A percentile compares a stretch with the other conserved stretches of the same genome.
phyloP scores from a whole-genome alignment of 2,329 filamentous ascomycete genomes.

The Botrytis porri region DNA sequence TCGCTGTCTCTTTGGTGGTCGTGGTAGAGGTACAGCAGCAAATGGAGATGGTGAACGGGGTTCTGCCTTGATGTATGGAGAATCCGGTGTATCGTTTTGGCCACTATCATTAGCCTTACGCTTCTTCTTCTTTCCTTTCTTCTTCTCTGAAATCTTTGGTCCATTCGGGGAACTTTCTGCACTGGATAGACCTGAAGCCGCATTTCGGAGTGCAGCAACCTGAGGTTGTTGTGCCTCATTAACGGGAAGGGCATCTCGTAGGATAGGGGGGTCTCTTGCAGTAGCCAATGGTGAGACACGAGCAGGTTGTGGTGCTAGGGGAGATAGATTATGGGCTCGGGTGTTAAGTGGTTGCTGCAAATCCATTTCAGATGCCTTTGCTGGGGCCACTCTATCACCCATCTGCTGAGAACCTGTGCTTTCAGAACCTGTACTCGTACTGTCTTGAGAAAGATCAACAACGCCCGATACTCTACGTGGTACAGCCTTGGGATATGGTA shows the following conservation, averaged over 20 bases:
- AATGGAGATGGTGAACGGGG: slow-evolving; percentile 62
- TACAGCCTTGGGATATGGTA: not conserved
- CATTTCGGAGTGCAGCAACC: slow-evolving; percentile 54
- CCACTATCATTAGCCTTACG: slow-evolving; percentile 44
- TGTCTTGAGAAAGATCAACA: slow-evolving; percentile 21
- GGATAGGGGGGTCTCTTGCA: slow-evolving; percentile 39
- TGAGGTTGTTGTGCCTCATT: slow-evolving; percentile 47
- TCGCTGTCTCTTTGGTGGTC: slow-evolving; percentile 57
- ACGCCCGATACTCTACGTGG: slow-evolving; percentile 15
- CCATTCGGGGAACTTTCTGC: slow-evolving; percentile 57
- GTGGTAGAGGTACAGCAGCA: slow-evolving; percentile 49
- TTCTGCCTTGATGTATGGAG: slow-evolving; percentile 61
- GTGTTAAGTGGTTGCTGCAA: slow-evolving; percentile 43
- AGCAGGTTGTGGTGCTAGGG: slow-evolving; percentile 71
- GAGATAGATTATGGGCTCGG: slow-evolving; percentile 69
- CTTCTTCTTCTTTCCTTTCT: slow-evolving; percentile 55
- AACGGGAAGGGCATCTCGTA: slow-evolving; percentile 30
- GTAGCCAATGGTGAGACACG: slow-evolving; percentile 60
- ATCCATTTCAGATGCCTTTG: slow-evolving; percentile 40
- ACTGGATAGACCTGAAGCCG: slow-evolving; percentile 48
- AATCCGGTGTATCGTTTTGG: slow-evolving; percentile 43
- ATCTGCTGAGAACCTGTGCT: slow-evolving; percentile 31
- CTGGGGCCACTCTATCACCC: slow-evolving; percentile 39
- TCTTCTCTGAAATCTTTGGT: slow-evolving; percentile 47
- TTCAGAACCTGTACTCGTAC: slow-evolving; percentile 12